These are phyloP conservation scores for Cornus controversa DNA, from an alignment of 148 eudicot genomes.

Conservation along the genomic window DNA sequence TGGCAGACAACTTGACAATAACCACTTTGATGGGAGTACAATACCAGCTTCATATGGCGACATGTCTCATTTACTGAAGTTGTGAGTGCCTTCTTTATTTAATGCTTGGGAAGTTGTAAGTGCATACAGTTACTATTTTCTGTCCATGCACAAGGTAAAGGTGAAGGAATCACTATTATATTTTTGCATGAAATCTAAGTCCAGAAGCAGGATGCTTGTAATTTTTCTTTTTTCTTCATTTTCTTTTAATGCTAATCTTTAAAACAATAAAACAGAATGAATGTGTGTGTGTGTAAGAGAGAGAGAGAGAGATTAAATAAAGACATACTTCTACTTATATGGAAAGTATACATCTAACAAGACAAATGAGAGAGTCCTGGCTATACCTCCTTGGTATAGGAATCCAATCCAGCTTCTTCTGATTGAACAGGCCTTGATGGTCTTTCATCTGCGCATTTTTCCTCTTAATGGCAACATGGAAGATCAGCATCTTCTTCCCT, in stretches of 20 bases:
- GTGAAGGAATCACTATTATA: background rate
- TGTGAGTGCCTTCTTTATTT: slow-evolving; percentile 43
- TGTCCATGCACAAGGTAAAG: background rate
- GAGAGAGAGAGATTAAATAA: background rate
- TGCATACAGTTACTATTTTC: background rate
- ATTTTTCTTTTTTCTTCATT: background rate
- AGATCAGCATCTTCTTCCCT: too few species aligned
- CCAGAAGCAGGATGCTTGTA: background rate
- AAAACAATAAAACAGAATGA: background rate
- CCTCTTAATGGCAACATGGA: background rate
- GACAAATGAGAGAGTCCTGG: background rate
- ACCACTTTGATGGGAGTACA: slow-evolving; percentile 55
- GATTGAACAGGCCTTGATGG: background rate
- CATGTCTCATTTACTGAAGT: slow-evolving; percentile 61
- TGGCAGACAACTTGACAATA: slow-evolving; percentile 79
- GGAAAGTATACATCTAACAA: background rate
- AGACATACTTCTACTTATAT: background rate
- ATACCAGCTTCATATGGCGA: slow-evolving; percentile 58
- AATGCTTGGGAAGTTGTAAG: background rate
- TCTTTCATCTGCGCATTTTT: background rate
- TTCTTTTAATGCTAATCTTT: too few species aligned
- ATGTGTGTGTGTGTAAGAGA: too few species aligned
- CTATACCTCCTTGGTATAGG: background rate
- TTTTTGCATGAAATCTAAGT: background rate
- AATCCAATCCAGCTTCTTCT: background rate